Evolutionary conservation across 345 rosid genomes (phyloP), one percentile per base, ranked within the genome.

Genomic region (Linum lewisii): DNA sequence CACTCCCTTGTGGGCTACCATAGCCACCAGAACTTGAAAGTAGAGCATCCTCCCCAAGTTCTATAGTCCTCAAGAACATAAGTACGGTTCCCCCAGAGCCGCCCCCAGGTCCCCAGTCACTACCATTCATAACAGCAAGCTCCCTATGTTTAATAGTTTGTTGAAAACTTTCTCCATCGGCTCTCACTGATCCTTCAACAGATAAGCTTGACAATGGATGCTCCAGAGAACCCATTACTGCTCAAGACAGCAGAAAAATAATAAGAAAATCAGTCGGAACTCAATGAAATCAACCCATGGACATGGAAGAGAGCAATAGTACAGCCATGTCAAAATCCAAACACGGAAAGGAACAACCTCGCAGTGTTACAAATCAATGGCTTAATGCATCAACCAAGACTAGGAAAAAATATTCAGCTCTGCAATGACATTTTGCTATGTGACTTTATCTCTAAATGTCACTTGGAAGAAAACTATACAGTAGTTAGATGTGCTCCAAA

Each of bases 61-160:
- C 75, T 67, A 94, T 76, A 6, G 75, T 66, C 16, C 69, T 83
- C 80, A 90, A 63, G 72, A 94, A 94, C 72, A 94, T 51, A 62
- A 94, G 84, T 47, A 94, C 69, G 57, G 93, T 81, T 76, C 99
- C 97, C 52, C 99, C 99, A 49, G 99, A 94, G 65, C 96, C 99
- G 67, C 96, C 99, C 24, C 99, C 99, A 54, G 95, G 90, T 69
- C 76, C 80, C 49, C 77, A 62, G 64, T 19, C 63, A 45, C 81
- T 72, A 56, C 57, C 63, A 62, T 78, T 50, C 19, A 16, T 60
- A 34, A 59, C 26, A 67, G 66, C 50, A 62, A 25, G 49, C 15
- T 71, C 42, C 63, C 75, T 70, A 62, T 57, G 58, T 68, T 60
- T 25, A n/a, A 67, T 47, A 65, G 61, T 64, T 67, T 59, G 67